Conservation (phyloP, 2,329 filamentous ascomycete species). For the Verticillium zaregamsianum region DNA sequence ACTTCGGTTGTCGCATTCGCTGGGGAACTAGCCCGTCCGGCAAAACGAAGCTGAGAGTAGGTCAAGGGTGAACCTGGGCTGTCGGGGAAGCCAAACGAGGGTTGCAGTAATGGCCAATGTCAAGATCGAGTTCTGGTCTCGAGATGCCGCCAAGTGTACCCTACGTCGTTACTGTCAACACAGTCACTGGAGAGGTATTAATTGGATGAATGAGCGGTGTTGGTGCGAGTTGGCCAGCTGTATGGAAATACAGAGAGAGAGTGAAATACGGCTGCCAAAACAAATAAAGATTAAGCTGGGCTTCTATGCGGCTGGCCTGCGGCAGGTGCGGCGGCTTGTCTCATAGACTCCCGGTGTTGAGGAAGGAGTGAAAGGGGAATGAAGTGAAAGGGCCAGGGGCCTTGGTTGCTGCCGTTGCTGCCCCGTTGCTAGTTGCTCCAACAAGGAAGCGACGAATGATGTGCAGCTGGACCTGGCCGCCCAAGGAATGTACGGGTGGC, state of each 20-base stretch:
- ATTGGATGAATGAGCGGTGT: not conserved
- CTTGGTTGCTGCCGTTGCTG: not conserved
- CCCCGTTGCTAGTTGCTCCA: not conserved
- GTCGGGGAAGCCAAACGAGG: not conserved
- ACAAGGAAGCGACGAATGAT: not conserved
- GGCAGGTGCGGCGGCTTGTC: not conserved
- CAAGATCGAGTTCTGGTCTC: not conserved
- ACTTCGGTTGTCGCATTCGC: not conserved
- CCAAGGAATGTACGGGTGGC: not conserved
- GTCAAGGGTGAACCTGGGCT: not conserved
- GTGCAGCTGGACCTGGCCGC: not conserved
- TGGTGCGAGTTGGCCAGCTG: not conserved
- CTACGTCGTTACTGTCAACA: not conserved
- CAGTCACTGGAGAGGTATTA: not conserved
- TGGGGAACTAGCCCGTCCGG: not conserved
- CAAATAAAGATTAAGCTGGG: not conserved
- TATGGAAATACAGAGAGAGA: not conserved
- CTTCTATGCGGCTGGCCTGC: not conserved
- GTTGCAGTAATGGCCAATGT: not conserved
- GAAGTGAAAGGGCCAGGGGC: not conserved
- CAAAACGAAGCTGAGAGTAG: not conserved
- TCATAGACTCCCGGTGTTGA: not conserved
- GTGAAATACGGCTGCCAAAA: not conserved
- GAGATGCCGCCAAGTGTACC: not conserved
- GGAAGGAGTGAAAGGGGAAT: not conserved